A percentile compares a stretch with the other conserved stretches of the same genome.
These are phyloP conservation scores for Aspergillus bombycis DNA, from an alignment of 2,329 filamentous ascomycete genomes.

Conservation along the genomic window DNA sequence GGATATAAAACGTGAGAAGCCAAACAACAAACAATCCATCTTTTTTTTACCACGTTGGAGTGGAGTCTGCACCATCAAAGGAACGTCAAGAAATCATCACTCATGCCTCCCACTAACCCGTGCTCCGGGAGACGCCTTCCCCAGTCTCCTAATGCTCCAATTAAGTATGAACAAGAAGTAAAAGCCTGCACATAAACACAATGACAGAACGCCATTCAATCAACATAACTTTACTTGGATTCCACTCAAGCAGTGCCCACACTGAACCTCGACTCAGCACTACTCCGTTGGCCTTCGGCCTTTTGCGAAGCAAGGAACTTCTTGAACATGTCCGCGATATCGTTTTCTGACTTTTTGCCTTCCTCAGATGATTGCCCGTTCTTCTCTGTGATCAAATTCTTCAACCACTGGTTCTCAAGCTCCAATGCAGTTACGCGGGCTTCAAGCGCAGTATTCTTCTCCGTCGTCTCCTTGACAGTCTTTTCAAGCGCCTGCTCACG, in stretches of 20 bases:
- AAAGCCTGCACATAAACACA: slow-evolving; percentile 2
- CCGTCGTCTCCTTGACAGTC: slow-evolving; percentile 78
- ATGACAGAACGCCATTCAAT: slow-evolving; percentile 9
- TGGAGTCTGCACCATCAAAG: background rate
- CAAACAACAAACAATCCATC: background rate
- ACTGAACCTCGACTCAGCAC: slow-evolving; percentile 36
- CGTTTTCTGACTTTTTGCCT: slow-evolving; percentile 48
- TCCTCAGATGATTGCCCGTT: slow-evolving; percentile 51
- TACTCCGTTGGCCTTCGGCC: slow-evolving; percentile 30
- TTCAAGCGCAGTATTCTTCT: slow-evolving; percentile 76
- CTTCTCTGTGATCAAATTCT: slow-evolving; percentile 80
- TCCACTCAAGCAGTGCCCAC: slow-evolving; percentile 32
- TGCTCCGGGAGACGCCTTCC: slow-evolving; percentile 23
- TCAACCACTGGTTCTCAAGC: slow-evolving; percentile 81
- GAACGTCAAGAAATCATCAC: slow-evolving; percentile 15
- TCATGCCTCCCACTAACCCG: slow-evolving; percentile 16
- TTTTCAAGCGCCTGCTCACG: slow-evolving; percentile 83
- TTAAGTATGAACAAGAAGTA: slow-evolving; percentile 16
- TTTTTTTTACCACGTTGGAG: slow-evolving; percentile 2
- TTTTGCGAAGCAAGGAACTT: slow-evolving; percentile 42
- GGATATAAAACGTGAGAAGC: background rate
- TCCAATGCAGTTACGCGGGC: slow-evolving; percentile 73
- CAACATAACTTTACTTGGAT: slow-evolving; percentile 14
- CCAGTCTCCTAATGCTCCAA: slow-evolving; percentile 10
- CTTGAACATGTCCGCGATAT: slow-evolving; percentile 46